A percentile compares a stretch with the other conserved stretches of the same genome.
Evolutionary conservation across 495 filamentous ascomycete species (phyloP).

Genomic region (Daldinia grandis): DNA sequence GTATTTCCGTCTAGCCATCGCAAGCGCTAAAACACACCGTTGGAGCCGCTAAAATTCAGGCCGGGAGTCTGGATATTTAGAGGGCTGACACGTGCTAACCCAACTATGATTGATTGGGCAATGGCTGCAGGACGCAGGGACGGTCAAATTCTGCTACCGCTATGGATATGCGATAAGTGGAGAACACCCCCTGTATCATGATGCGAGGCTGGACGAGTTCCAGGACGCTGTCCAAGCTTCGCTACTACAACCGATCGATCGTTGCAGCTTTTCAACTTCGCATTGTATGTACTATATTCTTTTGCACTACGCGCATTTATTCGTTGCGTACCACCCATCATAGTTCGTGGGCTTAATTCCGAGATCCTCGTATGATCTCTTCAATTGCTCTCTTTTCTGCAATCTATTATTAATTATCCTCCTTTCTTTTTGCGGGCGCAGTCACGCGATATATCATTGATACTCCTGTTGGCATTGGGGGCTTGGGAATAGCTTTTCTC

Average conservation of each 20-base stretch:
- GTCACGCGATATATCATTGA: slow-evolving; percentile 9
- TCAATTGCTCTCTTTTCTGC: slow-evolving; percentile 7
- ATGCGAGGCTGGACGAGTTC: slow-evolving; percentile 25
- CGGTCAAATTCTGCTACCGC: slow-evolving; percentile 1
- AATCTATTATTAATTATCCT: slow-evolving; percentile 13
- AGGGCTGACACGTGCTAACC: slow-evolving; percentile 32
- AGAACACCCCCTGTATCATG: slow-evolving; percentile 23
- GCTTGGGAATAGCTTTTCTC: slow-evolving; percentile 1
- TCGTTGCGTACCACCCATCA: not conserved
- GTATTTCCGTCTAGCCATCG: slow-evolving; percentile 23
- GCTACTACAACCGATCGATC: slow-evolving; percentile 4
- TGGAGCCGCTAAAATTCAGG: slow-evolving; percentile 26
- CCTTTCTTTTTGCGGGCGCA: not conserved
- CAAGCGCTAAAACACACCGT: slow-evolving; percentile 9
- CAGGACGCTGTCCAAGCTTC: slow-evolving; percentile 15
- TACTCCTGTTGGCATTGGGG: slow-evolving; percentile 11
- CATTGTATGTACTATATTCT: slow-evolving; percentile 15
- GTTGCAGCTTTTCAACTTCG: slow-evolving; percentile 8
- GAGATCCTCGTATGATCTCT: slow-evolving; percentile 5
- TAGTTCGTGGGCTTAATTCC: not conserved
- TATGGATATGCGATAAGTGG: slow-evolving; percentile 14
- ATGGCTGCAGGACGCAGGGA: slow-evolving; percentile 10
- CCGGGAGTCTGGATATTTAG: slow-evolving; percentile 11
- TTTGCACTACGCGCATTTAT: slow-evolving; percentile 2
- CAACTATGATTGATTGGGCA: slow-evolving; percentile 35